Base-by-base conservation (phyloP, 2,329 filamentous ascomycete species). In the Alternaria solani region DNA sequence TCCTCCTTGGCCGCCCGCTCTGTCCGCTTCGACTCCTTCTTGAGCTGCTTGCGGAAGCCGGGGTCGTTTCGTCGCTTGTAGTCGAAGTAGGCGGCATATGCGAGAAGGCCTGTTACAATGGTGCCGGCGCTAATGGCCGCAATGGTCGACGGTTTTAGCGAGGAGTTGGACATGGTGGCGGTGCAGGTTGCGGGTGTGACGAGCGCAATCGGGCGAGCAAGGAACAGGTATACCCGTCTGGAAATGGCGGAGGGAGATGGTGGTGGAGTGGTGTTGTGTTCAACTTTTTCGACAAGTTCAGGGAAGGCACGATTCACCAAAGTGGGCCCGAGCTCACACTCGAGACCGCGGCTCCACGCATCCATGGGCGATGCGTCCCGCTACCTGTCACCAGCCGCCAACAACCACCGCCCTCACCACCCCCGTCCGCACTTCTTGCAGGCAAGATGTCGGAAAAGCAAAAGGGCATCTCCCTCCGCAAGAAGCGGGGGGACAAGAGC, bases 1-100 rank as follows among this genome's bases (percentile, higher is more conserved):
- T 89, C 86, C 73, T 91, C 89, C 82, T 93, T 92, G 73, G 89
- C 88, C 61, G 83, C 87, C 69, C 89, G 89, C 66, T 86, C 87
- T 78, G 90, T 87, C 75, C 86, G 86, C 80, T 91, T 90, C 78
- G 91, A 89, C 80, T 92, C 91, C 75, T 89, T 88, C 79, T 91
- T 91, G 73, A 90, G 77, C 41, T 83, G 78, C 76, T 83, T 87
- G 71, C 88, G 84, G 81, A 90, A 90, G 38, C 86, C 84, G 55
- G 86, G 83, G 70, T 89, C 87, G 67, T 84, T 87, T 69, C 87
- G 86, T 75, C 88, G 83, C 75, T 84, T 84, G 82, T 89, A 84
- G 78, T 90, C 88, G 68, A 90, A 90, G 81, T 89, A 90, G 67
- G 86, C 79, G 69, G 87, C 88, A 76, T 90, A 90, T 71, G 86